Base-by-base conservation (phyloP, 169 alveolate genomes). In the Cryptosporidium xiaoi region DNA sequence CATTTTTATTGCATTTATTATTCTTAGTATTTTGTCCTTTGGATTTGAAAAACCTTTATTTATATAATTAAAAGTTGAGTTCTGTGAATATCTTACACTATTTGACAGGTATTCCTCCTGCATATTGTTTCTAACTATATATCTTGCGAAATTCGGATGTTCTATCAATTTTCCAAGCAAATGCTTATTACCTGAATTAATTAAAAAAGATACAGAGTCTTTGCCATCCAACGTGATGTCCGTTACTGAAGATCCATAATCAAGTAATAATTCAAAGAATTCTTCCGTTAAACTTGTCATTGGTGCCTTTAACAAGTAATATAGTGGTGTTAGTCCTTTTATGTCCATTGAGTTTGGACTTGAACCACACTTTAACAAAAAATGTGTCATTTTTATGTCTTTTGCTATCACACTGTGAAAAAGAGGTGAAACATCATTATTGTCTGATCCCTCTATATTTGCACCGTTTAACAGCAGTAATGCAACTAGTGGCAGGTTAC, bases 141-240 rank as follows among this genome's bases (percentile, higher is more conserved):
- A 77, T 13, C 56, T 77, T 44, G 69, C 40, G 27, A 77, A 77
- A 8, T 68, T 18, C 13, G 87, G 36, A 24, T 77, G 87, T 1
- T 44, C 51, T 24, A 62, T 77, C 33, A 77, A 20, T 31, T 44
- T 60, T n/a, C 40, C 33, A 7, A 77, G 24, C 34, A 77, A 50
- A 12, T 56, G 10, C 27, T 56, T 34, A 34, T 77, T 44, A 20
- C 77, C 87, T 7, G 71, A 60, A 8, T 60, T 66, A 36, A 77
- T 77, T 24, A 77, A 27, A 77, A 77, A 77, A 15, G 87, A 77
- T 31, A 77, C 64, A 3, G 87, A 68, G 55, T 77, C 87, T 34
- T 77, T 77, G 1, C 77, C 87, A 8, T 77, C 87, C 33, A 60
- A 40, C 2, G 87, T 77, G 24, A 77, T 15, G 18, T 77, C 87